Percentiles rank a stretch among this genome's conserved stretches.
phyloP scores from a whole-genome alignment of 2,329 filamentous ascomycete genomes.

The Hypocreales sp. region DNA sequence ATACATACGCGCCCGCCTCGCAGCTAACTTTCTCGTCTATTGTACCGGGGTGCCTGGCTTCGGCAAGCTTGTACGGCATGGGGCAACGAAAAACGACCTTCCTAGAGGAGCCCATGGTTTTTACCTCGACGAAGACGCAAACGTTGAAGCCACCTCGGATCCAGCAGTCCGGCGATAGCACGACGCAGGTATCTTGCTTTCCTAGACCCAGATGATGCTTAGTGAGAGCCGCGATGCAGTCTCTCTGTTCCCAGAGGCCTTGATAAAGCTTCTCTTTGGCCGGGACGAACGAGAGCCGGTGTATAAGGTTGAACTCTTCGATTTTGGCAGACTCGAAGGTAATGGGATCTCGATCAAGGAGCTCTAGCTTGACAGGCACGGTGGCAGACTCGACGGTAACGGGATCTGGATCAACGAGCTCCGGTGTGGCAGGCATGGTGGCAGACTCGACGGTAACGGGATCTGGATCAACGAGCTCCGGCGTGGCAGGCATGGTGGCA shows the following conservation, averaged over 20 bases:
- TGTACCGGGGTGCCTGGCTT: slow-evolving; percentile 16
- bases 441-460: too few relatives aligned
- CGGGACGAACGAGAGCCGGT: background rate
- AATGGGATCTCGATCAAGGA: background rate
- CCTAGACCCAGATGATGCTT: background rate
- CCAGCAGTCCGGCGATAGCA: slow-evolving; percentile 7
- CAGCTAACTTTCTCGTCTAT: slow-evolving; percentile 23
- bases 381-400: too few relatives aligned
- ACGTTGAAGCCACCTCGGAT: slow-evolving; percentile 16
- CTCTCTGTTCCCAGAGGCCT: background rate
- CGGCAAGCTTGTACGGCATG: slow-evolving; percentile 18
- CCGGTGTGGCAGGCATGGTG: too few relatives aligned
- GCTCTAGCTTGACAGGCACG: background rate
- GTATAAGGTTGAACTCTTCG: background rate
- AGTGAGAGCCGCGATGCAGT: background rate
- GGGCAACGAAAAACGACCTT: slow-evolving; percentile 9
- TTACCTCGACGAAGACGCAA: slow-evolving; percentile 11
- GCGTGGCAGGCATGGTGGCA: too few relatives aligned
- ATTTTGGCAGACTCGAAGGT: background rate
- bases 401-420: too few relatives aligned
- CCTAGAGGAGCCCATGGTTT: background rate
- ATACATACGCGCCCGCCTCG: slow-evolving; percentile 23
- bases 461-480: too few relatives aligned
- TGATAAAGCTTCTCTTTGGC: background rate
- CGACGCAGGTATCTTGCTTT: background rate